phyloP scores from a whole-genome alignment of 2,329 filamentous ascomycete genomes.

The Clonostachys chloroleuca region DNA sequence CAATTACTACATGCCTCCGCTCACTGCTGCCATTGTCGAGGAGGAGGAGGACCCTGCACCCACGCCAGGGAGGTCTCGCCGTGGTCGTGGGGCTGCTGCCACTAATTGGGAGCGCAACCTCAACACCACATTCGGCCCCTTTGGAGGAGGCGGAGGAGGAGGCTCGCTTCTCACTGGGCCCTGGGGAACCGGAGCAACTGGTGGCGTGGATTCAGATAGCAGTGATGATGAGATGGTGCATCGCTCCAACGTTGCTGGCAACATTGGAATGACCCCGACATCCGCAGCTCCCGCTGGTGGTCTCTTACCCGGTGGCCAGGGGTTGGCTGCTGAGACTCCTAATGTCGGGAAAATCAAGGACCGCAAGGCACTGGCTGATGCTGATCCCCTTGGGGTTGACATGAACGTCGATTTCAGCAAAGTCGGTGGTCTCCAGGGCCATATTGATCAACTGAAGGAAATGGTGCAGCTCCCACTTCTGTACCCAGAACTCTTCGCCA shows the following conservation, averaged over 20 bases:
- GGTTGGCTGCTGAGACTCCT: slow-evolving; percentile 49
- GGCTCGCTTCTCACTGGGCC: slow-evolving; percentile 70
- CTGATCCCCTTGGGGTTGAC: slow-evolving; percentile 91
- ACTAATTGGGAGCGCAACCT: slow-evolving; percentile 72
- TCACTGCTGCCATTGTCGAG: slow-evolving; percentile 60
- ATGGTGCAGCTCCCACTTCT: slow-evolving; percentile 95
- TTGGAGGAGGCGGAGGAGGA: slow-evolving; percentile 77
- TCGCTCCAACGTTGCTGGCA: slow-evolving; percentile 51
- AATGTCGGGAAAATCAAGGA: slow-evolving; percentile 94
- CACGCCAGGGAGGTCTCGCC: slow-evolving; percentile 64
- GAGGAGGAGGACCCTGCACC: slow-evolving; percentile 64
- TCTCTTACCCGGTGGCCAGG: slow-evolving; percentile 34
- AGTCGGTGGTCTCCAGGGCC: slow-evolving; percentile 85
- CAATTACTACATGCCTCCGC: slow-evolving; percentile 82
- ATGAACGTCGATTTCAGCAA: slow-evolving; percentile 90
- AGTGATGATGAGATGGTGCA: slow-evolving; percentile 87
- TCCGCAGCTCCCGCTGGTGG: slow-evolving; percentile 40
- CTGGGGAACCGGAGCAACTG: slow-evolving; percentile 69
- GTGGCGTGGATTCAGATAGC: slow-evolving; percentile 87
- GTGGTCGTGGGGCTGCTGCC: slow-evolving; percentile 56
- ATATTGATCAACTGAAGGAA: slow-evolving; percentile 96
- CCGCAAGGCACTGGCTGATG: slow-evolving; percentile 85
- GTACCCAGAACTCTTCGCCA: slow-evolving; percentile 90
- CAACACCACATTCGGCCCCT: slow-evolving; percentile 88
- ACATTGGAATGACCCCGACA: slow-evolving; percentile 58